Base-by-base conservation (phyloP, 2,329 filamentous ascomycete species). In the Pseudogymnoascus sp. region DNA sequence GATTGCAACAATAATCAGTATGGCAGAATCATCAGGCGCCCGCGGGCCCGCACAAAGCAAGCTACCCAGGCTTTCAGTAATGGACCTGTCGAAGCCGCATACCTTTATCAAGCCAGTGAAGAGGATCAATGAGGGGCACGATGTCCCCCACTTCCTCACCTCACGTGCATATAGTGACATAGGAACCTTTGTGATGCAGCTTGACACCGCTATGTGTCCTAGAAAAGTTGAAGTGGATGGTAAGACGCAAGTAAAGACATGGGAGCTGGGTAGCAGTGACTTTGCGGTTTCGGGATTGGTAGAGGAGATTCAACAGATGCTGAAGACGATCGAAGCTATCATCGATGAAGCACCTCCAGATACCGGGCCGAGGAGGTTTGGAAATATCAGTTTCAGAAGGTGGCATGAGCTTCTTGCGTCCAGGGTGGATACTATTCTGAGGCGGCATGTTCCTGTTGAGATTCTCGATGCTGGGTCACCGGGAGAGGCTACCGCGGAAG, bases 121-220 rank as follows among this genome's bases (percentile, higher is more conserved):
- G 76, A 82, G 82, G 71, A 99, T 99, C 77, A 83, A 96, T 76
- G 90, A 95, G 70, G 88, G 88, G 63, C 79, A 87, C 65, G 92
- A 97, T 80, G 89, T 99, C 62, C 75, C 84, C 18, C 84, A 83
- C 66, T 99, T 97, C 75, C 84, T 96, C 62, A 83, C 82, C 7
- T 92, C 90, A 59, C 85, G 84, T 68, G 95, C 91, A 49, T 97
- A 97, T 77, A 83, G 86, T 64, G 91, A 97, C 72, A 90, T 99
- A 62, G 89, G 91, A 75, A 83, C 85, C 56, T 97, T 96, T 74
- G 79, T 97, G 56, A 81, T 96, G 68, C 95, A 97, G 77, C 86
- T 99, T 59, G 97, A 96, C 75, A 86, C 88, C 64, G 84, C 93
- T 9, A 85, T 97, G 77, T 90, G 93, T 68, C 93, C 93, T 0